Base-by-base conservation (phyloP, 225 moss, liverwort and hornwort species). In the Takakia lepidozioides region DNA sequence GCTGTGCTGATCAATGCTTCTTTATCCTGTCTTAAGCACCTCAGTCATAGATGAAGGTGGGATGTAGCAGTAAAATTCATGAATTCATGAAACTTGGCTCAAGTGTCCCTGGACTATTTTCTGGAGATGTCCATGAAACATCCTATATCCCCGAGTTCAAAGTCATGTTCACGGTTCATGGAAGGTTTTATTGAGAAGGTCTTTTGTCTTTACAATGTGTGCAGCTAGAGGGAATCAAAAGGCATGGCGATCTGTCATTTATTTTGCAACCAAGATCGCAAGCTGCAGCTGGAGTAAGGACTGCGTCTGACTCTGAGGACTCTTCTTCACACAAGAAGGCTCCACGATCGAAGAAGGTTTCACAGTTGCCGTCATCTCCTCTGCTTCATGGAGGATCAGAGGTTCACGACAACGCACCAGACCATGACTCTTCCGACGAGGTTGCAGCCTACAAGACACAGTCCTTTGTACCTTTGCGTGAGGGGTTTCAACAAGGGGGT, bases 201-300 rank as follows among this genome's bases (percentile, higher is more conserved):
- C 32, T 7, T 32, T 3, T 25, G 8, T 56, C 18, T 2, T 20
- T 49, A 38, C 25, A 43, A 7, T 57, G 56, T 32, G 26, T 57
- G 57, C 85, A 99, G 98, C 91, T 99, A 36, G 73, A 58, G 43
- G 98, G 98, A 43, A 88, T 99, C 54, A 87, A 64, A 53, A 67
- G 81, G 53, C 78, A 85, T 60, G 85, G 80, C 27, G 91, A 88
- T 44, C 77, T 83, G 27, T 78, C 98, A 2, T 91, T 99, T 60
- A 67, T 83, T 25, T 73, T 87, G n/a, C 85, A 82, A 52, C 80
- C 86, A 3, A 76, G 81, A 42, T 64, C 78, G 13, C 77, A 77
- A 54, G 82, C 66, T 21, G 65, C 59, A 37, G 73, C 64, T 15
- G 75, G 63, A 56, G 51, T 70, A 52, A 65, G 75, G 1, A 49